Evolutionary conservation across 148 eudicot genomes (phyloP), one percentile per base, ranked within the genome.

Genomic region (Vaccinium vitisidaea): DNA sequence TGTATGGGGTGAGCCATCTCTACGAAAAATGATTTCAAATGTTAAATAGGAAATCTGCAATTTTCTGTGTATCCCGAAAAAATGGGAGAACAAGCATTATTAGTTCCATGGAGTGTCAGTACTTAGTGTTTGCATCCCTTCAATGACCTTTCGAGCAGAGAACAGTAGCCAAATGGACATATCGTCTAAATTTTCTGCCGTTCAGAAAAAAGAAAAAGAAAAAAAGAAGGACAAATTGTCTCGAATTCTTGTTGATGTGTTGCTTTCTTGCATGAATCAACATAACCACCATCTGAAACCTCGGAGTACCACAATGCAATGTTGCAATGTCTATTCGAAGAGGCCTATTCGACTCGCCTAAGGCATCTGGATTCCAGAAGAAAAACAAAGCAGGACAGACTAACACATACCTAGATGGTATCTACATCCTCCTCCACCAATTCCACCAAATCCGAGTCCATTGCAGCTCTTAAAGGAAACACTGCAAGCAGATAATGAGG

Each of bases 381-480:
- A 93, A 91, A 84, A 95, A 95, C 92, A 94, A 90, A 90, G 98
- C 93, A 0, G 99, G 98, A 85, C 95, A 94, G 83, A 91, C 90
- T 81, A 93, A 94, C 89, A 94, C 92, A 39, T 95, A 93, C 88
- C 87, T 94, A 84, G 99, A 95, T 58, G 96, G 99, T 67, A 94
- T 95, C 82, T 92, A 87, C 83, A 92, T 97, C 83, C 93, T 94
- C 95, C 87, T 27, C 30, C 30, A 95, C 96, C 71, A 95, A 93
- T 86, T 97, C 92, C 89, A 97, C 99, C 39, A 93, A 95, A 80
- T 98, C 98, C 7, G 96, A 97, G 74, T 93, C 99, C 67, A 85
- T 92, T 75, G 36, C 84, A 5, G 89, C 81, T 82, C 92, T 97
- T 1, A 92, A 91, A 11, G 77, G 86, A 71, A 58, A 85, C 90